A percentile compares a stretch with the other conserved stretches of the same genome.
These are phyloP conservation scores for Nematodospora anomalae DNA, from an alignment of 1,139 yeast genomes.

Conservation along the genomic window DNA sequence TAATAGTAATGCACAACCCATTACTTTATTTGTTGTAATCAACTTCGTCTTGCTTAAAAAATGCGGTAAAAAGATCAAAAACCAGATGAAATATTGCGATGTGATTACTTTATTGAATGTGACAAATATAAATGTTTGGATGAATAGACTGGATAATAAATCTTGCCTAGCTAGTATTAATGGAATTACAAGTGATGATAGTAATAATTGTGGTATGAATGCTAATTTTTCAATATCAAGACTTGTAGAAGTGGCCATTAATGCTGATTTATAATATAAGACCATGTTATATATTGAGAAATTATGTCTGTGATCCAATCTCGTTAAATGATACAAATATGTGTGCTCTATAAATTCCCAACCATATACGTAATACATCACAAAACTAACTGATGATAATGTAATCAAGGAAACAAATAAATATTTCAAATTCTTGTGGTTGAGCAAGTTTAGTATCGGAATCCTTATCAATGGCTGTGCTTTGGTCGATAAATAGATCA, in stretches of 20 bases:
- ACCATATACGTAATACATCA: slow-evolving; percentile 73
- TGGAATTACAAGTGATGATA: slow-evolving; percentile 64
- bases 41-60: slow-evolving; percentile 50
- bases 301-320: slow-evolving; percentile 93
- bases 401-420: slow-evolving; percentile 40
- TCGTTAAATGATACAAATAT: slow-evolving; percentile 75
- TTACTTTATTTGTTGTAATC: slow-evolving; percentile 22
- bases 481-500: slow-evolving; percentile 27
- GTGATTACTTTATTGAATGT: slow-evolving; percentile 93
- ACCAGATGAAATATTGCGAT: slow-evolving; percentile 93
- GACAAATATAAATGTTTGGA: slow-evolving; percentile 92
- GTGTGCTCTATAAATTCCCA: slow-evolving; percentile 75
- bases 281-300: slow-evolving; percentile 83
- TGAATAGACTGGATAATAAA: slow-evolving; percentile 63
- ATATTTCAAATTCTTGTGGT: slow-evolving; percentile 47
- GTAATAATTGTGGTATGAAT: slow-evolving; percentile 75
- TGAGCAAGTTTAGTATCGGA: slow-evolving; percentile 41
- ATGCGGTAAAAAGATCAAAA: slow-evolving; percentile 78
- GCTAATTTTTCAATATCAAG: slow-evolving; percentile 51
- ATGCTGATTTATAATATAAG: slow-evolving; percentile 64
- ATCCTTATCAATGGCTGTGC: slow-evolving; percentile 24
- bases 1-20: slow-evolving; percentile 39
- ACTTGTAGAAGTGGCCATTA: not conserved
- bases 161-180: slow-evolving; percentile 52
- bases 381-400: slow-evolving; percentile 44